These are phyloP conservation scores for Sclerotiophoma versabilis DNA, from an alignment of 2,329 filamentous ascomycete genomes.

Conservation along the genomic window DNA sequence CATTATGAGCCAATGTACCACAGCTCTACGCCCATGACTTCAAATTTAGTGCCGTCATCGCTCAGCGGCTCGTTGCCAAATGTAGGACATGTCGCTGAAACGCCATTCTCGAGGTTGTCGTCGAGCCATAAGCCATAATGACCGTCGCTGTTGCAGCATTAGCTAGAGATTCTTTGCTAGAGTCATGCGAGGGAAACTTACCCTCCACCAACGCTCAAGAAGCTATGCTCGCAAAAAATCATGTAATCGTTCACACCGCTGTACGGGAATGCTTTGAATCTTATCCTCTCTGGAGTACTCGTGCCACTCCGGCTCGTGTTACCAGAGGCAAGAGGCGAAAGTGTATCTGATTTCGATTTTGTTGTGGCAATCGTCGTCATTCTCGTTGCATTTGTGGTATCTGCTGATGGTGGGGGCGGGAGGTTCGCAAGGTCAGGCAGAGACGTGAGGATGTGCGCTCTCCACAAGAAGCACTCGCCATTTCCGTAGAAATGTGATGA, in stretches of 20 bases:
- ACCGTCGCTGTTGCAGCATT: conserved; percentile 64
- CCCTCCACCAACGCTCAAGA: conserved; percentile 84
- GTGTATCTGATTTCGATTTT: conserved; percentile 26
- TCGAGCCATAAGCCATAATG: conserved; percentile 95
- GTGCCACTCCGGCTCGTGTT: conserved; percentile 54
- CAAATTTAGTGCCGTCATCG: conserved; percentile 91
- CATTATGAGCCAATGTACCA: conserved; percentile 78
- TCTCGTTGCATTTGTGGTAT: conserved; percentile 67
- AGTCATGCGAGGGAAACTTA: conserved; percentile 44
- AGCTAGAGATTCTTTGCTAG: neutral
- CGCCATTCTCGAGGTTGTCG: conserved; percentile 80
- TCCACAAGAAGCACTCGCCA: conserved; percentile 94
- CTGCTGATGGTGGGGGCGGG: conserved; percentile 73
- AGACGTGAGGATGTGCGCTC: conserved; percentile 70
- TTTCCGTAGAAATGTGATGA: conserved; percentile 89
- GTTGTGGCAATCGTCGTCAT: conserved; percentile 63
- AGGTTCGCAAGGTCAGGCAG: conserved; percentile 59
- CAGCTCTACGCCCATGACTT: conserved; percentile 86
- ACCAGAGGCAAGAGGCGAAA: conserved; percentile 40
- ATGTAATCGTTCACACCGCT: conserved; percentile 96
- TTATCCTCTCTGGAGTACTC: conserved; percentile 74
- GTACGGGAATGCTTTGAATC: conserved; percentile 97
- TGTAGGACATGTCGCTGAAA: conserved; percentile 84
- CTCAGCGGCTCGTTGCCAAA: conserved; percentile 95
- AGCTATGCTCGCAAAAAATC: conserved; percentile 88